These are phyloP conservation scores for Hibiscus syriacus DNA, from an alignment of 345 rosid genomes.

Conservation along the genomic window DNA sequence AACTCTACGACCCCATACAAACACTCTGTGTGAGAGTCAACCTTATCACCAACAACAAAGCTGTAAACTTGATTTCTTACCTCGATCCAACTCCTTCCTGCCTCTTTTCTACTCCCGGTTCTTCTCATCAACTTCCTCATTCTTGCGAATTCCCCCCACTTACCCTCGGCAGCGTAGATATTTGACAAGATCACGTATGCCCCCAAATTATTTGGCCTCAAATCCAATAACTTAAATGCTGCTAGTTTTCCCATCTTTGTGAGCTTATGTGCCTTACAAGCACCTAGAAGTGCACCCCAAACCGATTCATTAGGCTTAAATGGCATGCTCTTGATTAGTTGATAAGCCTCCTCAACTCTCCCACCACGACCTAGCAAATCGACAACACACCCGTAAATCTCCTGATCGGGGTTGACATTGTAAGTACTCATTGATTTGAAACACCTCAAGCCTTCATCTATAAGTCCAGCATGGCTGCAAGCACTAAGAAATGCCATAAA, in stretches of 20 bases:
- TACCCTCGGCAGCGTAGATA: conserved; percentile 71
- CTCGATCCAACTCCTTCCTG: conserved; percentile 83
- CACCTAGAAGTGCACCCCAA: conserved; percentile 81
- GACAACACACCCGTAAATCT: conserved; percentile 73
- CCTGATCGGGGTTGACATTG: conserved; percentile 41
- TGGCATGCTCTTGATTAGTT: conserved; percentile 60
- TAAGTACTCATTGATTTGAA: conserved; percentile 52
- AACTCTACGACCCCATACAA: conserved; percentile 42
- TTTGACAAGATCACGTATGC: conserved; percentile 70
- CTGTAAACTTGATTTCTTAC: conserved; percentile 50
- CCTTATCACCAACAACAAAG: conserved; percentile 52
- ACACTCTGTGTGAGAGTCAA: conserved; percentile 25
- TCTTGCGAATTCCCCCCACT: conserved; percentile 61
- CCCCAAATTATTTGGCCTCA: conserved; percentile 52
- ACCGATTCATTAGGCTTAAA: conserved; percentile 69
- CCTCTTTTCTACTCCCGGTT: conserved; percentile 61
- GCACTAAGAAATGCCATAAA: conserved; percentile 85
- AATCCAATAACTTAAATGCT: conserved; percentile 52
- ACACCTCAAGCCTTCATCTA: conserved; percentile 72
- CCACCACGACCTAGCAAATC: conserved; percentile 92
- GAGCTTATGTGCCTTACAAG: conserved; percentile 60
- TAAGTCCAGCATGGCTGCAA: conserved; percentile 83
- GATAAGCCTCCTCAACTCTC: conserved; percentile 74
- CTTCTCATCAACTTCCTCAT: conserved; percentile 56
- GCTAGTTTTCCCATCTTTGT: conserved; percentile 52